Evolutionary conservation across 306 rosid genomes (phyloP), one percentile per base, ranked within the genome.

Genomic region (Begonia loranthoides): DNA sequence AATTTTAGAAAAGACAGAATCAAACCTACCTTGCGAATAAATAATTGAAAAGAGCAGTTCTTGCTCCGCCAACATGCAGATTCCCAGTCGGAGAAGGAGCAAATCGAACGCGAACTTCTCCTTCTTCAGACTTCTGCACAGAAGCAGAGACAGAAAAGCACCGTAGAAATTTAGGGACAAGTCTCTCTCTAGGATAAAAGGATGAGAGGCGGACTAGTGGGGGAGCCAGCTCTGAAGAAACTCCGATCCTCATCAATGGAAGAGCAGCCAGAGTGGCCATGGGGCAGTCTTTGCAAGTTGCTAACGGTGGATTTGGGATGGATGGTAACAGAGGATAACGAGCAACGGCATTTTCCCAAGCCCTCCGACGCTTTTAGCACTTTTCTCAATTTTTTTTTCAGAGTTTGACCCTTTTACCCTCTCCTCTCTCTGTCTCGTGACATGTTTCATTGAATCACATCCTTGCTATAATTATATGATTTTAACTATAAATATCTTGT

Each of bases 61-160:
- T 70, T 2, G 99, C 99, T 58, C 99, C 99, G 13, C 99, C 99
- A 17, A 90, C 95, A 9, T 90, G 95, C n/a, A 90, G 94, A 48
- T 90, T 90, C 41, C 99, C 95, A 2, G 95, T 86, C 1, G 99
- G 95, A 49, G 99, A 90, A 50, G 99, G 99, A 44, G 94, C 99
- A 57, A 90, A 86, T 19, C 95, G 94, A 39, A 90, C 99, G 12
- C 99, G 92, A 45, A 90, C 86, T 43, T 57, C 75, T 16, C 57
- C 81, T 3, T 55, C 83, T 1, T 55, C 54, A 2, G 48, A 44
- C 19, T 62, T 53, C 10, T 65, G 49, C 10, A 51, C 54, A 12
- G 71, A 52, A 3, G 79, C 95, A 14, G 79, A 68, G 52, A 82
- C 77, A 13, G 95, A 74, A 19, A 86, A 82, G 58, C 54, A 52